Evolutionary conservation across 2,329 filamentous ascomycete genomes (phyloP).

Genomic region (Pseudopyricularia javanii): DNA sequence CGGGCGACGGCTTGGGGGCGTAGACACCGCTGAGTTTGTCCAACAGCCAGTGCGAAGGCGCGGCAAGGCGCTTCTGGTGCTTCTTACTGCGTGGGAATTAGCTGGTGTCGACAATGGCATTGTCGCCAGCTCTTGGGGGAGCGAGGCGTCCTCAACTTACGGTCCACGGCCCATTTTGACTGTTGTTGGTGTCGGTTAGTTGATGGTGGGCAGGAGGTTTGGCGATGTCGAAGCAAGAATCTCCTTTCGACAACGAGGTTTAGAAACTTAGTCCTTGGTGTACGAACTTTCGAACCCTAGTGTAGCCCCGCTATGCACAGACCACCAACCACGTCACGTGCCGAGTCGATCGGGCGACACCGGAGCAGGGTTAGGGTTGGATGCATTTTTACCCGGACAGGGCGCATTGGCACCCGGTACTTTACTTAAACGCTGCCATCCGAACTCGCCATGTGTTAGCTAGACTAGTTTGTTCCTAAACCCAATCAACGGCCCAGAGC

Average conservation of each 20-base stretch:
- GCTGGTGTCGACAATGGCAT: not conserved
- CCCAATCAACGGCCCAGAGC: no score
- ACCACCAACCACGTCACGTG: not conserved
- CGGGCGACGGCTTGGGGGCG: constrained; percentile 58
- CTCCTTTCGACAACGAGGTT: not conserved
- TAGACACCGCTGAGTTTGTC: constrained; percentile 97
- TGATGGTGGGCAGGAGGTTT: constrained; percentile 16
- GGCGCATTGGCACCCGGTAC: no score
- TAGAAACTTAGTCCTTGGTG: not conserved
- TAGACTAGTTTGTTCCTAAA: no score
- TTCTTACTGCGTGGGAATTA: constrained; percentile 61
- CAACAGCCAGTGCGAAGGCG: constrained; percentile 98
- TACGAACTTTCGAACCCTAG: not conserved
- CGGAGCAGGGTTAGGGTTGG: no score
- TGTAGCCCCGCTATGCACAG: not conserved
- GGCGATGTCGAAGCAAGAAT: constrained; percentile 7
- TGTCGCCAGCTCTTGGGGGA: not conserved
- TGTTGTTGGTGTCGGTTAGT: constrained; percentile 17
- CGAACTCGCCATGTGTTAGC: no score
- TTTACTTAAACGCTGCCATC: no score
- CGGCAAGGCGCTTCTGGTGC: constrained; percentile 99
- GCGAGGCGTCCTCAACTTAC: constrained; percentile 28
- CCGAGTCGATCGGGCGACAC: no score
- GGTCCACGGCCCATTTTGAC: constrained; percentile 37
- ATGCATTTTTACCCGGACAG: no score